Percentiles rank a stretch among this genome's conserved stretches.
phyloP scores from a whole-genome alignment of 768 basidiomycete genomes.

The Hygrophoropsis aurantiaca region DNA sequence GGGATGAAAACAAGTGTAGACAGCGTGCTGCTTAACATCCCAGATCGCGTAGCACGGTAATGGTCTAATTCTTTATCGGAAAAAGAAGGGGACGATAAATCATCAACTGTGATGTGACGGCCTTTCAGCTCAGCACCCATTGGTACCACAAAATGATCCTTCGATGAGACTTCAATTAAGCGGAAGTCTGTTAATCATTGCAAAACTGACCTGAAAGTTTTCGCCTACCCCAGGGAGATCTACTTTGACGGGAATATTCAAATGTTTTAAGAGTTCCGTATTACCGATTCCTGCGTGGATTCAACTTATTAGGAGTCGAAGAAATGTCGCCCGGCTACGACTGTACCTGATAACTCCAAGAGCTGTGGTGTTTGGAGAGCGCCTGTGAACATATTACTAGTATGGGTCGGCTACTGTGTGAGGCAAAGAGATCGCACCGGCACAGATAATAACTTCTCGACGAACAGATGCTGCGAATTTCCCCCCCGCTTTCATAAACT shows the following conservation, averaged over 20 bases:
- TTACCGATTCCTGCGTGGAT: slow-evolving; percentile 10
- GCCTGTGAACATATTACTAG: slow-evolving; percentile 10
- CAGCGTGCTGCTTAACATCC: slow-evolving; percentile 14
- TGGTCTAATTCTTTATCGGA: slow-evolving; percentile 7
- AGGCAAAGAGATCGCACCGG: slow-evolving; percentile 4
- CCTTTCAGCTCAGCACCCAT: slow-evolving; percentile 14
- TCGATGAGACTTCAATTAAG: neutral
- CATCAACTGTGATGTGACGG: slow-evolving; percentile 10
- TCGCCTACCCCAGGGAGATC: slow-evolving; percentile 36
- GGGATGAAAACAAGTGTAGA: slow-evolving; percentile 15
- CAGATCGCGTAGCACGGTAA: slow-evolving; percentile 10
- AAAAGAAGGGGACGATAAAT: slow-evolving; percentile 11
- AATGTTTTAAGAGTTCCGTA: slow-evolving; percentile 6
- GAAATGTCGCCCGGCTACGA: too few relatives aligned
- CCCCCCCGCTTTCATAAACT: slow-evolving; percentile 16
- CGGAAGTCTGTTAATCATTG: neutral
- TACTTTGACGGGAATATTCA: slow-evolving; percentile 25
- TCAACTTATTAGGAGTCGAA: neutral
- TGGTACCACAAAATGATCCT: slow-evolving; percentile 13
- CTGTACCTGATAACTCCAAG: slow-evolving; percentile 29
- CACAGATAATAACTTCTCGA: slow-evolving; percentile 20
- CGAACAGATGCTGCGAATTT: slow-evolving; percentile 14
- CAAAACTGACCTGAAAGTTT: slow-evolving; percentile 26
- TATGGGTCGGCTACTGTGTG: neutral
- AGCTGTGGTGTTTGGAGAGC: slow-evolving; percentile 34